Base-by-base conservation (phyloP, 345 rosid species). In the Pelargonium nanum region DNA sequence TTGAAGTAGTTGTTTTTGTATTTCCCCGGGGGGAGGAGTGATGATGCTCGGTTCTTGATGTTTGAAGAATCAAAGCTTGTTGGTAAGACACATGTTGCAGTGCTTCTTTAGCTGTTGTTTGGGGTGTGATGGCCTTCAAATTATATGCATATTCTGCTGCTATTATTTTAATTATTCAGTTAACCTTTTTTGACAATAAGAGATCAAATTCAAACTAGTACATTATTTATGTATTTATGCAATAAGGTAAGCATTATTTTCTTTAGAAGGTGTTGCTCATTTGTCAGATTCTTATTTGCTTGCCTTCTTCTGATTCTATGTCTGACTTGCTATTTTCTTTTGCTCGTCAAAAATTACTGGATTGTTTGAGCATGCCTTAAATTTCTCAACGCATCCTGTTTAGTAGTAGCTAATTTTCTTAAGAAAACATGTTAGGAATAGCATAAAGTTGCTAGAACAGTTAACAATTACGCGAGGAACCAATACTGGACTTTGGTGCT, bases 201-300 rank as follows among this genome's bases (percentile, higher is more conserved):
- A 24, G 62, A 56, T n/a, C n/a, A n/a, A n/a, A n/a, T 19, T 6
- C 0, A 54, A 57, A 53, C 61, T 45, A 9, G 22, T 26, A 56
- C 67, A 51, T 15, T 58, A 26, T 66, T 71, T 57, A 45, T 66
- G 69, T 68, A 68, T 73, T 60, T 62, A 65, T 68, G 58, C 72
- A 73, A 79, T 73, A 75, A 79, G 74, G 65, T 66, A 24, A 61
- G 68, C 63, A 60, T 57, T 28, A 28, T 51, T 24, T 22, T 19
- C 32, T 2, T 28, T 28, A 7, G 32, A 28, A 7, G 7, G 3
- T 28, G 7, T 2, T 2, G 4, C 32, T 28, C 32, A 28, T 28
- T 2, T 28, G 32, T 28, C 32, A 28, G 32, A 7, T 28, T 28
- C n/a, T n/a, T n/a, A n/a, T n/a, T n/a, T n/a, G n/a, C n/a, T n/a